These are phyloP conservation scores for Candida schatavii DNA, from an alignment of 805 yeast species.

Conservation along the genomic window DNA sequence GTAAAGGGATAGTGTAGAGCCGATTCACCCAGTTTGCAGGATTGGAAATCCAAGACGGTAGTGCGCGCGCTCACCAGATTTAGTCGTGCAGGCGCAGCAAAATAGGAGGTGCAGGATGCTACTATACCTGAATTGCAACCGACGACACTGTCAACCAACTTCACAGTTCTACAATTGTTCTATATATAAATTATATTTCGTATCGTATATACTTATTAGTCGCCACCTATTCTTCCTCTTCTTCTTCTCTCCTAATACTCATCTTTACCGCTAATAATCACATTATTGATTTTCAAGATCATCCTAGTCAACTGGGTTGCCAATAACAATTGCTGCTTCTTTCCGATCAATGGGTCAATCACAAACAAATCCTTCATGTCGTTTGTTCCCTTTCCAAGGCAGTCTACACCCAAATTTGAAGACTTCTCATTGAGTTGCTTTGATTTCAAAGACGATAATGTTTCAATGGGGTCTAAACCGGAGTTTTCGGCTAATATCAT, in stretches of 20 bases:
- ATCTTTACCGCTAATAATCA: slow-evolving; percentile 85
- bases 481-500: slow-evolving; percentile 96
- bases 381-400: slow-evolving; percentile 81
- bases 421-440: slow-evolving; percentile 73
- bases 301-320: slow-evolving; percentile 98
- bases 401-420: slow-evolving; percentile 85
- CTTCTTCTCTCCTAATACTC: slow-evolving; percentile 42
- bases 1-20: no score
- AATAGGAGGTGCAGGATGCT: no score
- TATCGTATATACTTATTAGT: no score
- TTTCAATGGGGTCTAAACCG: slow-evolving; percentile 91
- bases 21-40: no score
- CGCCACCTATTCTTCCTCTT: neutral
- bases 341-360: slow-evolving; percentile 95
- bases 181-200: no score
- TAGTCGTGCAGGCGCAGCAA: no score
- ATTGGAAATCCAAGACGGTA: no score
- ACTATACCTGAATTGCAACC: no score
- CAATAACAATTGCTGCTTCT: slow-evolving; percentile 89
- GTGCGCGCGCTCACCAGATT: no score
- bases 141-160: no score
- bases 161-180: no score
- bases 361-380: slow-evolving; percentile 95
- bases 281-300: slow-evolving; percentile 96
- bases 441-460: slow-evolving; percentile 78